A percentile compares a stretch with the other conserved stretches of the same genome.
Evolutionary conservation across 1,284 basidiomycete species (phyloP).

Genomic region (Puccinia hordei): DNA sequence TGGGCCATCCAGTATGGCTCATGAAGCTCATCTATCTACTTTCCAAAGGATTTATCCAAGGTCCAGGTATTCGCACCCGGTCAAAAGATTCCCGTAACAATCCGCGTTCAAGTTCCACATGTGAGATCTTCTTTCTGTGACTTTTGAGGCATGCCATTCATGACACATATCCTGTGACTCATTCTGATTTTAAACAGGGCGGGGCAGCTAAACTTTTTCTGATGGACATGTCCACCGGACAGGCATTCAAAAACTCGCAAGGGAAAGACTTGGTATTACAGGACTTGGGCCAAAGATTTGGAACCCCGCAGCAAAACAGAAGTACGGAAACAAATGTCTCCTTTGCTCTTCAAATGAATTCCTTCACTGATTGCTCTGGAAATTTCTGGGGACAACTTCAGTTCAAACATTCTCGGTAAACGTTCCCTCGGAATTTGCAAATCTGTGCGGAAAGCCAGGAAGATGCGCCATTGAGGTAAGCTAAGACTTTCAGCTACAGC

Average conservation of each 20-base stretch:
- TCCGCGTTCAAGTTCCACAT: constrained; percentile 11
- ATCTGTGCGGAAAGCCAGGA: not conserved
- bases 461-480: constrained; percentile 10
- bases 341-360: not conserved
- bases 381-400: not conserved
- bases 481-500: not conserved
- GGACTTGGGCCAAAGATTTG: constrained; percentile 12
- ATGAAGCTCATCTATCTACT: not conserved
- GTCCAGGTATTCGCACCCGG: not conserved
- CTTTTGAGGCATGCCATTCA: not conserved
- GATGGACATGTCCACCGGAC: not conserved
- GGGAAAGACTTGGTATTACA: not conserved
- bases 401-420: not conserved
- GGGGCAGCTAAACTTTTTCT: constrained; percentile 10
- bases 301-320: not conserved
- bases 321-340: not conserved
- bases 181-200: not conserved
- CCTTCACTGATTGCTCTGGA: not conserved
- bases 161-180: not conserved
- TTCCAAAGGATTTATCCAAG: not conserved
- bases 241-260: not conserved
- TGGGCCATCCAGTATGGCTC: not conserved
- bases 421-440: not conserved
- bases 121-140: not conserved
- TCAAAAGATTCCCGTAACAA: constrained; percentile 9